Percentiles rank a stretch among this genome's conserved stretches.
Evolutionary conservation across 2,329 filamentous ascomycete genomes (phyloP).

Genomic region (Monosporascus sp.): DNA sequence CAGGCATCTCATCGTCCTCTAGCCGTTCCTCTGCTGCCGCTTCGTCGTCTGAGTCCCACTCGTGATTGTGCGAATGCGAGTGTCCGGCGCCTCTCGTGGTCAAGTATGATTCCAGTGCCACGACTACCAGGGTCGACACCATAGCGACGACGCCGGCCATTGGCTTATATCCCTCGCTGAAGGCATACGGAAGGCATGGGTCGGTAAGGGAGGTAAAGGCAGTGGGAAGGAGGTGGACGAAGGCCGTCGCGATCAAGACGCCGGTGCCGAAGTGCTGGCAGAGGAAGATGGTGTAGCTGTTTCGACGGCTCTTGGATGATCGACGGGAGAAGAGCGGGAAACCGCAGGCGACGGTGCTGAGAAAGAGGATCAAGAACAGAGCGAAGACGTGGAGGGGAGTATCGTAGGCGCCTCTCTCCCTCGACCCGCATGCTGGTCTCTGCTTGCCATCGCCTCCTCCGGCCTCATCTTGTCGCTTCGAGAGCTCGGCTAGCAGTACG

Average conservation of each 20-base stretch:
- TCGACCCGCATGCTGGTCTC: conserved; percentile 48
- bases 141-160: conserved; percentile 80
- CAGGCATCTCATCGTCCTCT: conserved; percentile 18
- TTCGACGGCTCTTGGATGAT: conserved; percentile 50
- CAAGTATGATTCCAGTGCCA: conserved; percentile 83
- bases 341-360: conserved; percentile 58
- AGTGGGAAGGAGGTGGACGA: conserved; percentile 69
- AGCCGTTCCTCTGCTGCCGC: conserved; percentile 18
- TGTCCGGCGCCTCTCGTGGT: conserved; percentile 63
- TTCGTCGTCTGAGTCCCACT: conserved; percentile 42
- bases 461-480: conserved; percentile 35
- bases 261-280: conserved; percentile 76
- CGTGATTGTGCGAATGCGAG: conserved; percentile 49
- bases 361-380: conserved; percentile 56
- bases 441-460: conserved; percentile 26
- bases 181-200: conserved; percentile 70
- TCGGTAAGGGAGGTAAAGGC: conserved; percentile 63
- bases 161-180: conserved; percentile 72
- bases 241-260: conserved; percentile 80
- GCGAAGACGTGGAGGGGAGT: conserved; percentile 63
- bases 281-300: conserved; percentile 57
- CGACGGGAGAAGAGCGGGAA: conserved; percentile 61
- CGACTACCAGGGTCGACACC: conserved; percentile 74
- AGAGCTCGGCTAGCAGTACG: conserved; percentile 46
- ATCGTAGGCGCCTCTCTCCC: conserved; percentile 54